Evolutionary conservation across 1,139 yeast species (phyloP).

Genomic region (Debaryomycetaceae sp.): DNA sequence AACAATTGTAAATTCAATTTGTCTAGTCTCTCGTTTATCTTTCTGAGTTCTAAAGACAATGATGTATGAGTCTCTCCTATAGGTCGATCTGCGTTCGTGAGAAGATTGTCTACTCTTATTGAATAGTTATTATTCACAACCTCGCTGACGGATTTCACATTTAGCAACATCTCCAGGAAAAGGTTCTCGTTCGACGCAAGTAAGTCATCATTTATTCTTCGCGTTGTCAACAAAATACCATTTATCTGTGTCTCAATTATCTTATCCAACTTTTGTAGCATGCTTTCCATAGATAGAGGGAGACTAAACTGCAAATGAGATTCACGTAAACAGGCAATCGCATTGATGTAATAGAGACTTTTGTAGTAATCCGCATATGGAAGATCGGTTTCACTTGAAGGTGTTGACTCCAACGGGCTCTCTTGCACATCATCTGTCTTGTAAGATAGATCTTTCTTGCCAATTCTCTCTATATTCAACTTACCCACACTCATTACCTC

Average conservation of each 20-base stretch:
- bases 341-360: background rate
- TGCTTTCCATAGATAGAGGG: conserved; percentile 24
- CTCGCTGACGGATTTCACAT: conserved; percentile 36
- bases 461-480: background rate
- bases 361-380: background rate
- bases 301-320: background rate
- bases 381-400: background rate
- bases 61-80: conserved; percentile 84
- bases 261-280: conserved; percentile 16
- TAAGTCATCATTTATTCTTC: conserved; percentile 31
- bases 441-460: background rate
- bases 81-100: conserved; percentile 70
- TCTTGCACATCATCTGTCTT: background rate
- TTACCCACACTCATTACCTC: background rate
- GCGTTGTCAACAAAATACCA: conserved; percentile 20
- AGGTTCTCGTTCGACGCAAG: conserved; percentile 35
- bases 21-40: conserved; percentile 67
- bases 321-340: background rate
- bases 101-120: conserved; percentile 58
- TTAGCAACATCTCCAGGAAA: conserved; percentile 31
- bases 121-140: conserved; percentile 42
- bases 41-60: conserved; percentile 65
- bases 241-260: conserved; percentile 22
- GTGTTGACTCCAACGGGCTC: background rate
- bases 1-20: conserved; percentile 41